phyloP scores from a whole-genome alignment of 1,139 yeast genomes.

The Hansenula anomala region DNA sequence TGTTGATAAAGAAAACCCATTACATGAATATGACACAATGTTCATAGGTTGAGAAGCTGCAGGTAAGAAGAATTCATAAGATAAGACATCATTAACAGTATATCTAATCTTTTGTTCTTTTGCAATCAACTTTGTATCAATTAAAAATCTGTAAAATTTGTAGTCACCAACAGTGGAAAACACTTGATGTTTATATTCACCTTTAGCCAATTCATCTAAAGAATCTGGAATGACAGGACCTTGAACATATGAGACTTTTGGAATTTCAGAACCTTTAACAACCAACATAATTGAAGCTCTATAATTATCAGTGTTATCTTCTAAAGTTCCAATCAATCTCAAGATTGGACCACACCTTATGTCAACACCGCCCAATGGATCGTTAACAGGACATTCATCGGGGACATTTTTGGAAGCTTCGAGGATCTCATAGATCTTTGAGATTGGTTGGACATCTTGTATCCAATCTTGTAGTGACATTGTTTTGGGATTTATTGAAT shows the following conservation, averaged over 20 bases:
- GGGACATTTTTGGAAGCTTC: constrained; percentile 7
- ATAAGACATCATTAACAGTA: constrained; percentile 38
- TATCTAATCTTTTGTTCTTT: constrained; percentile 62
- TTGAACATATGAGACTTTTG: constrained; percentile 20
- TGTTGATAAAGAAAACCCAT: constrained; percentile 81
- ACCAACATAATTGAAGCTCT: constrained; percentile 65
- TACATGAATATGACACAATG: constrained; percentile 78
- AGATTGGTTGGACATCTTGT: background rate
- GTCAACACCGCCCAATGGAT: constrained; percentile 33
- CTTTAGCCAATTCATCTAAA: constrained; percentile 23
- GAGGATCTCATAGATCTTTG: background rate
- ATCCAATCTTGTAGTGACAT: constrained; percentile 1
- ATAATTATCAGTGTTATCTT: constrained; percentile 42
- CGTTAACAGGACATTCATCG: constrained; percentile 7
- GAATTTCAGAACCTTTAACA: constrained; percentile 21
- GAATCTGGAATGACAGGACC: constrained; percentile 22
- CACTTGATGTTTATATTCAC: constrained; percentile 40
- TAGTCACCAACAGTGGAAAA: constrained; percentile 45
- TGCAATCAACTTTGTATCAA: constrained; percentile 41
- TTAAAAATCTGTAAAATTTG: constrained; percentile 58
- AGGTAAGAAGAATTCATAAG: constrained; percentile 54
- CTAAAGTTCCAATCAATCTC: constrained; percentile 57
- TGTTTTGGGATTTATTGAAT: no score
- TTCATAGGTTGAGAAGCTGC: constrained; percentile 62
- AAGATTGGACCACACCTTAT: constrained; percentile 76